Base-by-base conservation (phyloP, 768 basidiomycete species). In the Termitomyces heimii region DNA sequence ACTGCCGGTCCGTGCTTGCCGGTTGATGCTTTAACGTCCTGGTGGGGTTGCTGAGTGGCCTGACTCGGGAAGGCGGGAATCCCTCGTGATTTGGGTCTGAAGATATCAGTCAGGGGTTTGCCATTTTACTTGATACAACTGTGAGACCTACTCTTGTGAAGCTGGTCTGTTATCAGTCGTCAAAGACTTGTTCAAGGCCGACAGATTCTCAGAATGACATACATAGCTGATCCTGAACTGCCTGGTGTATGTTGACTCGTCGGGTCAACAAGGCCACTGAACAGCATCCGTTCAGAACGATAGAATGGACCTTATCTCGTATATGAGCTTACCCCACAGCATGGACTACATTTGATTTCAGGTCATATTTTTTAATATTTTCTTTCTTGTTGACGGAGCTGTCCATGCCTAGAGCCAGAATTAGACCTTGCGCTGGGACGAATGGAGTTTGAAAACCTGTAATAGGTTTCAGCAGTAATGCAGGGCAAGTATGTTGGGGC, bases 51-150 rank as follows among this genome's bases (percentile, higher is more conserved):
- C n/a, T n/a, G 2, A 1, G 29, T 48, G 10, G 29, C 4, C 20
- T 48, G 32, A 20, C 32, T 49, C 4, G 24, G 34, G 48, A 13
- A 18, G 13, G 47, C 37, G 22, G 37, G 5, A 31, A 43, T 24
- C 9, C 60, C 60, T n/a, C 58, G 51, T 22, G 58, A 39, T 42
- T 24, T 53, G 1, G 55, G 58, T 32, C 61, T 60, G 42, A 48
- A 35, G 22, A 22, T 13, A 31, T 16, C 34, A 31, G 20, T 44
- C 16, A 43, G 8, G 40, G 35, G 29, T 26, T 28, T 18, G 5
- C 18, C 2, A 14, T 6, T n/a, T 28, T 5, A 26, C 1, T 29
- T 24, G 26, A 52, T 18, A 40, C 12, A 20, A 24, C 7, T 14
- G 24, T 34, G 20, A 47, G n/a, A 48, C 58, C 34, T 40, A 56